Evolutionary conservation across 306 rosid genomes (phyloP).

Genomic region (Citrullus amarus): DNA sequence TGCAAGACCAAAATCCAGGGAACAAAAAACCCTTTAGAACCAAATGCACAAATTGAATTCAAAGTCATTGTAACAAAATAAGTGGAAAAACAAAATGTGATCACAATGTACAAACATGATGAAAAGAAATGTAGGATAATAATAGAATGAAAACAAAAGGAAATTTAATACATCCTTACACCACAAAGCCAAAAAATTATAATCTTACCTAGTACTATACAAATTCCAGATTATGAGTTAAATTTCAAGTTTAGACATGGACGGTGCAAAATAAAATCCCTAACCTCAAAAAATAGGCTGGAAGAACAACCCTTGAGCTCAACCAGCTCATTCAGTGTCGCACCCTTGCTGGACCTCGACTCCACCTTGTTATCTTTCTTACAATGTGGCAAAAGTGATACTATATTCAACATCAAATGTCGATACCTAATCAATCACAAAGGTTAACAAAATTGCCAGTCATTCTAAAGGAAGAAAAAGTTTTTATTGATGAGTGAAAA

Average conservation of each 20-base stretch:
- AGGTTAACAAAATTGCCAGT: background rate
- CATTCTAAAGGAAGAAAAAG: background rate
- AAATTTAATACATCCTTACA: background rate
- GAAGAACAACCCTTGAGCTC: constrained; percentile 78
- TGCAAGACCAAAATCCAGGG: constrained; percentile 1
- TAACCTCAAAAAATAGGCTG: constrained; percentile 80
- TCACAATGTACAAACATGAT: background rate
- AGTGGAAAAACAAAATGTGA: background rate
- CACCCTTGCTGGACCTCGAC: constrained; percentile 71
- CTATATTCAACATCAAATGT: constrained; percentile 89
- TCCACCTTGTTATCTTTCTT: constrained; percentile 96
- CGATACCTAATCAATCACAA: constrained; percentile 47
- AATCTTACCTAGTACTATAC: background rate
- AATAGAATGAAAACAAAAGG: background rate
- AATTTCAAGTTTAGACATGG: background rate
- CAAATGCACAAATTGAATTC: background rate
- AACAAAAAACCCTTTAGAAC: background rate
- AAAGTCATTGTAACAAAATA: background rate
- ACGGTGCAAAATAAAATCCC: background rate
- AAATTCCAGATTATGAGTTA: background rate
- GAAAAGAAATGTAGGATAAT: background rate
- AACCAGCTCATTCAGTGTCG: constrained; percentile 79
- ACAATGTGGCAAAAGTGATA: constrained; percentile 76
- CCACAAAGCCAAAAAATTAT: background rate
- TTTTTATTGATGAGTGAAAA: background rate